Evolutionary conservation across 306 rosid species (phyloP), one percentile per base, ranked within the genome.

Genomic region (Parietaria judaica): DNA sequence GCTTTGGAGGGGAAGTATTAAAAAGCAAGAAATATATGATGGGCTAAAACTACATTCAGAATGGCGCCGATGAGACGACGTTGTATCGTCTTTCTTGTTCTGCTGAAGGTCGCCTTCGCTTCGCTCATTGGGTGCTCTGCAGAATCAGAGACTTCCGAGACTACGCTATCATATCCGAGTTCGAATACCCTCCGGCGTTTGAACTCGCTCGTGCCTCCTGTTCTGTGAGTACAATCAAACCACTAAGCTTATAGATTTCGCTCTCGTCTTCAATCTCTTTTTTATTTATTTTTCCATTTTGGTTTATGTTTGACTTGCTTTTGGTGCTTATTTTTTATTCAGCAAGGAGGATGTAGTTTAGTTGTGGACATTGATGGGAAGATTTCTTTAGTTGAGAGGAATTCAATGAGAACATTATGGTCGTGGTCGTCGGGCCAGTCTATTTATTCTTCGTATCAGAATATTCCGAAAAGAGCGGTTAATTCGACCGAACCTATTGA

Each of bases 11-110:
- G 69, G 75, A 79, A 66, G 63, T 14, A 0, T 60, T 7, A 68
- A 70, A 57, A 64, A 74, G 61, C 35, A 17, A 39, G 54, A 7
- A 41, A 66, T 76, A 67, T 54, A 61, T 69, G 62, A 80, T 78
- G 80, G 80, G 66, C 63, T 31, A 59, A 56, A 59, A 13, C 23
- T 45, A 15, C 50, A 11, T 16, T 13, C 53, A 58, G 6, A 14
- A 51, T 36, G 36, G 37, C 31, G 35, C 36, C 31, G 31, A 76
- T 76, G 80, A 53, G 73, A 62, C 76, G 69, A 1, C 3, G 52
- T 5, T 41, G 53, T 7, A 7, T 52, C 3, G n/a, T 66, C 41
- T 62, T 61, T 37, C 64, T 71, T 38, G 70, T 76, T 14, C 56
- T 71, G 16, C 56, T 62, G 50, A 34, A 46, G 45, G 6, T 51